Evolutionary conservation across 495 filamentous ascomycete species (phyloP).

Genomic region (Amphirosellinia nigrospora): DNA sequence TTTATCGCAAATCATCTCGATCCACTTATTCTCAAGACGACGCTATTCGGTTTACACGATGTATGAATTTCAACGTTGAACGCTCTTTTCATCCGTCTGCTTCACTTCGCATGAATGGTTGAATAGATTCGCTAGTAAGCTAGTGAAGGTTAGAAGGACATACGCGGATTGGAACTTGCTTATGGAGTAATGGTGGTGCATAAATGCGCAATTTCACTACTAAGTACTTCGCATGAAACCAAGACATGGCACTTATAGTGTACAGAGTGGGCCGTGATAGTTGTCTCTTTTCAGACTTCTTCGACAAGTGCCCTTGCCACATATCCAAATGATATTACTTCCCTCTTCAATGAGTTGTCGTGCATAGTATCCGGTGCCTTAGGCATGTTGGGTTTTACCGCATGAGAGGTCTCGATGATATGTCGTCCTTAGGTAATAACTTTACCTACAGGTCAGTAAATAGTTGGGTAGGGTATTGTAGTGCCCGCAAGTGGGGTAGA

Average conservation of each 20-base stretch:
- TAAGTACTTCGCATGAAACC: slow-evolving; percentile 13
- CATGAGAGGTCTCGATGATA: not conserved
- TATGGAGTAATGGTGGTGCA: slow-evolving; percentile 12
- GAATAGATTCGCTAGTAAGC: not conserved
- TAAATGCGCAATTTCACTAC: slow-evolving; percentile 7
- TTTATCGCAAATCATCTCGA: slow-evolving; percentile 20
- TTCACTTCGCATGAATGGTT: not conserved
- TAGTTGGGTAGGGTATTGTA: too few relatives aligned
- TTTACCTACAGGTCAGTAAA: too few relatives aligned
- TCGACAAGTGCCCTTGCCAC: not conserved
- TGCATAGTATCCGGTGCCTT: not conserved
- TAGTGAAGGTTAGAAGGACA: not conserved
- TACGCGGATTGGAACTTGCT: not conserved
- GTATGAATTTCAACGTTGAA: not conserved
- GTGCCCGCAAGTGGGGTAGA: not conserved
- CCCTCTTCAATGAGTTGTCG: not conserved
- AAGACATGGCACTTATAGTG: not conserved
- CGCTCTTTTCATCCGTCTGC: not conserved
- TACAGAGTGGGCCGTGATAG: not conserved
- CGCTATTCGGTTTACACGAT: not conserved
- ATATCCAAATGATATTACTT: not conserved
- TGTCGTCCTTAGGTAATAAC: not conserved
- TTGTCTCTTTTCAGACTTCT: not conserved
- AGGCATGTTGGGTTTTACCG: slow-evolving; percentile 5
- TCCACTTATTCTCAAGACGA: not conserved